Base-by-base conservation (phyloP, 805 yeast genomes). In the Ogataea corticis region DNA sequence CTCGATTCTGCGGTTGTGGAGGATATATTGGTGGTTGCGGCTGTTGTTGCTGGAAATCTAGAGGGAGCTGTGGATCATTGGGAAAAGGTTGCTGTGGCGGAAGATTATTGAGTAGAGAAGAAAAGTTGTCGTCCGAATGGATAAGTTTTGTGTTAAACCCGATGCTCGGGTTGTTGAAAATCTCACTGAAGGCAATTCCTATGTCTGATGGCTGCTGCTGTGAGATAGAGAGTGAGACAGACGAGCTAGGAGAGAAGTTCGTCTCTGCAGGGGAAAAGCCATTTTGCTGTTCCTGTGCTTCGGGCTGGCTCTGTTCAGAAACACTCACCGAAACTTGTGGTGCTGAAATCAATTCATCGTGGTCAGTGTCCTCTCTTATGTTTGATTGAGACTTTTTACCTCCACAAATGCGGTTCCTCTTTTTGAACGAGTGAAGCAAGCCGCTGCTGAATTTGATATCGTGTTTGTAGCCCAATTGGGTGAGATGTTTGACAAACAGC, bases 91-190 rank as follows among this genome's bases (percentile, higher is more conserved):
- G 44, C 7, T 33, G 41, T 13, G 43, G 16, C 4, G 50, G 30
- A 19, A 44, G 33, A 27, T 19, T 45, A 38, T 39, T 49, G 11
- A 49, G 45, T 19, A 50, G 46, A 25, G 54, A 52, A 28, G 55
- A 43, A 40, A 50, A 57, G 31, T 53, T 55, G 44, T 67, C 71
- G 44, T 66, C 71, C 0, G 69, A 61, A 33, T 68, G 72, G 33
- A 68, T 66, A 30, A 68, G 50, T 33, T 65, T 55, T 1, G 72
- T 68, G 38, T 61, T 67, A 49, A 68, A 68, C 9, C 72, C 72
- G 31, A 68, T 45, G 14, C 57, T 49, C 11, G 45, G 55, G 34
- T 48, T 56, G 38, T 45, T 59, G 40, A 65, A 62, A 3, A 65
- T 60, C 2, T 59, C 65, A 25, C 63, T 63, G 40, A 62, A 54